Evolutionary conservation across 495 filamentous ascomycete genomes (phyloP).

Genomic region (Recurvomyces mirabilis): DNA sequence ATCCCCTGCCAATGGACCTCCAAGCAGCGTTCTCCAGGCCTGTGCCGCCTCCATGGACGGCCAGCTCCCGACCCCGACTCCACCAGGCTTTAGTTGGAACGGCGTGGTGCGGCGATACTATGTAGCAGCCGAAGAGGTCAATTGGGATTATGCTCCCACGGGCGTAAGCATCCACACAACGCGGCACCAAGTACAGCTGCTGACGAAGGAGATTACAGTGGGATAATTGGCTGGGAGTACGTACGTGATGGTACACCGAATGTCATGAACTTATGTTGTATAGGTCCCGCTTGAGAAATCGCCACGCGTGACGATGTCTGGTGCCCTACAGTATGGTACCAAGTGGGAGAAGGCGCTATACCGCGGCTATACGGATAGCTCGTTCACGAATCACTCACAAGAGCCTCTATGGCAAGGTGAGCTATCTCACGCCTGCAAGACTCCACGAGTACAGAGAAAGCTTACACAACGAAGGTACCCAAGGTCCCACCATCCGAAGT

Average conservation of each 20-base stretch:
- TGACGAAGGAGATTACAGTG: too few relatives aligned
- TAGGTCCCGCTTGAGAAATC: constrained; percentile 14
- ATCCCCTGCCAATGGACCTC: too few relatives aligned
- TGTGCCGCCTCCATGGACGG: constrained; percentile 12
- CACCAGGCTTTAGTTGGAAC: constrained; percentile 7
- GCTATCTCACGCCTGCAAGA: background rate
- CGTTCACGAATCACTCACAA: constrained; percentile 5
- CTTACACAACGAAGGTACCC: constrained; percentile 5
- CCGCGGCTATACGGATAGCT: constrained; percentile 18
- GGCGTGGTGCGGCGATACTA: constrained; percentile 13
- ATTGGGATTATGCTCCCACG: constrained; percentile 15
- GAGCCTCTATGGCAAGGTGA: constrained; percentile 20
- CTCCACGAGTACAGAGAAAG: background rate
- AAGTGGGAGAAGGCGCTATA: constrained; percentile 19
- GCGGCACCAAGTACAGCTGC: too few relatives aligned
- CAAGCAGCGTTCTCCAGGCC: background rate
- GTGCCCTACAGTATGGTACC: constrained; percentile 10
- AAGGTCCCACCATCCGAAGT: constrained; percentile 18
- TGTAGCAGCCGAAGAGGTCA: constrained; percentile 10
- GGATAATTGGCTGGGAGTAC: constrained; percentile 18
- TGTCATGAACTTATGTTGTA: background rate
- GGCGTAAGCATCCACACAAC: too few relatives aligned
- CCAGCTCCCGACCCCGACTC: constrained; percentile 2
- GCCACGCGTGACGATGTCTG: constrained; percentile 4
- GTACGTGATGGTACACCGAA: background rate